phyloP scores from a whole-genome alignment of 257 asterid species.

The Avicennia marina region DNA sequence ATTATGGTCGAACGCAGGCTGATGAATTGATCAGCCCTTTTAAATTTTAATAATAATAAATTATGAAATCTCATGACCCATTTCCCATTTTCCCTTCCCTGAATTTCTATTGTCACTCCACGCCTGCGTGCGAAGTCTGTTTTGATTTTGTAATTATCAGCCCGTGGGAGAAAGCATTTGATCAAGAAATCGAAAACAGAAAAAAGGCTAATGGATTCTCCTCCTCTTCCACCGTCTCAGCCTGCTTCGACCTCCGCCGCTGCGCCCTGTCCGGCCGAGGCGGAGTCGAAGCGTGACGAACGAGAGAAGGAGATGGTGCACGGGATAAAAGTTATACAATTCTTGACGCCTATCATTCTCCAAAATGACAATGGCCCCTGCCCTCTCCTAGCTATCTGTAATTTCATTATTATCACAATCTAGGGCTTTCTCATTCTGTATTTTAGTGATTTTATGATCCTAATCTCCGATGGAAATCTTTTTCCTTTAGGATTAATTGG shows the following conservation, averaged over 20 bases:
- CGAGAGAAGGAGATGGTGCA: conserved; percentile 51
- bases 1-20: too few relatives aligned
- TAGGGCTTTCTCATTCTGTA: conserved; percentile 25
- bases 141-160: neutral
- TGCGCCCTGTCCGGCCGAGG: conserved; percentile 21
- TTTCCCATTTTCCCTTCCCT: neutral
- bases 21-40: too few relatives aligned
- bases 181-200: conserved; percentile 1
- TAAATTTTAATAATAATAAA: too few relatives aligned
- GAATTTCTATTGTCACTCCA: neutral
- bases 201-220: conserved; percentile 20
- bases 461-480: neutral
- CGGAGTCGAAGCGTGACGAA: conserved; percentile 31
- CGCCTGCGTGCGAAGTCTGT: neutral
- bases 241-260: conserved; percentile 24
- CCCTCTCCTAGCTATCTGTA: conserved; percentile 97
- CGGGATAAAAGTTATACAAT: conserved; percentile 70
- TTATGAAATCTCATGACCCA: too few relatives aligned
- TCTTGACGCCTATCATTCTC: conserved; percentile 72
- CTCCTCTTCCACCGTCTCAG: neutral
- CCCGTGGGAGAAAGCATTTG: conserved; percentile 12
- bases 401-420: conserved; percentile 12
- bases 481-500: conserved; percentile 11
- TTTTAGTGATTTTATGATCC: neutral
- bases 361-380: conserved; percentile 98